Evolutionary conservation across 2,329 filamentous ascomycete genomes (phyloP).

Genomic region (Neofusicoccum kwambonambiense): DNA sequence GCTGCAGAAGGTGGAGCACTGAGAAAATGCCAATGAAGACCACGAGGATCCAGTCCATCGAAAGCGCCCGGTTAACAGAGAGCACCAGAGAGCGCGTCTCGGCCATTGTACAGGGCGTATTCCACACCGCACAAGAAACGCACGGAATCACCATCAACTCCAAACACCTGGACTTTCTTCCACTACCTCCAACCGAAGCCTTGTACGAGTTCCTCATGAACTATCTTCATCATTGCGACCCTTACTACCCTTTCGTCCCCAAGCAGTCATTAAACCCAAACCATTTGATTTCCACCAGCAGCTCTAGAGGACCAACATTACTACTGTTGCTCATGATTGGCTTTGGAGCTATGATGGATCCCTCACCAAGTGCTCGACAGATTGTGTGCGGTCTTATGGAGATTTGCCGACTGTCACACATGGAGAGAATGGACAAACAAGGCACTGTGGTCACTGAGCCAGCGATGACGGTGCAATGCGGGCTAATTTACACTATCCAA

Average conservation of each 20-base stretch:
- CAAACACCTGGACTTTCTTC: background rate
- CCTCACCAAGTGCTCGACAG: background rate
- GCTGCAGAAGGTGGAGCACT: background rate
- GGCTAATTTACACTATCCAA: constrained; percentile 55
- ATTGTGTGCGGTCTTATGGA: constrained; percentile 14
- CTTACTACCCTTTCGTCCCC: background rate
- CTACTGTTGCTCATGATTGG: constrained; percentile 9
- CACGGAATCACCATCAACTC: background rate
- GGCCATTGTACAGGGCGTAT: background rate
- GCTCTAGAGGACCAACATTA: background rate
- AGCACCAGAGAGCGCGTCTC: background rate
- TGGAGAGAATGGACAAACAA: background rate
- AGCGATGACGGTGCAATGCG: constrained; percentile 45
- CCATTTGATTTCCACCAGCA: background rate
- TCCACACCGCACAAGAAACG: background rate
- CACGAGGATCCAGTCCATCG: background rate
- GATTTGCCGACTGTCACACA: background rate
- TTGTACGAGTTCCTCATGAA: background rate
- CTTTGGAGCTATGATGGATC: background rate
- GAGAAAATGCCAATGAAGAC: background rate
- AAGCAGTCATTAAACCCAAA: background rate
- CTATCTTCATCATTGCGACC: background rate
- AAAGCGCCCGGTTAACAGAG: background rate
- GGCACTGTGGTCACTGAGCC: background rate
- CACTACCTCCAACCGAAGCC: constrained; percentile 4